Evolutionary conservation across 2,329 filamentous ascomycete genomes (phyloP), one percentile per base, ranked within the genome.

Genomic region (Juglanconis oblonga): DNA sequence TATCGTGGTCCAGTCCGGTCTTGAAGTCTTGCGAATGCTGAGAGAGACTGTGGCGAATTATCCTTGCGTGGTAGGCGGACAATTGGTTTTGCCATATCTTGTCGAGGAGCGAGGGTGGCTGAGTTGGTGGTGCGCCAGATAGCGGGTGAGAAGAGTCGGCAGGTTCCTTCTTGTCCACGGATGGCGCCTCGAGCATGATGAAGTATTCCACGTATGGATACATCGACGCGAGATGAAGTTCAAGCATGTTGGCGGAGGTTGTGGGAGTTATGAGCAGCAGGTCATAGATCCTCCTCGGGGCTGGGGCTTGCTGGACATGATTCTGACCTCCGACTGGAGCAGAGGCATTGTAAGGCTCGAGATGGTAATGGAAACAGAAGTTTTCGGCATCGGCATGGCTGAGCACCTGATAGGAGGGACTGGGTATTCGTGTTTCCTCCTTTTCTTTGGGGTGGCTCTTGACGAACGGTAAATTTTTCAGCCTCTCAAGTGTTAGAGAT

Each of bases 201-300:
- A 78, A 79, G 64, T 76, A 77, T 64, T 79, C 76, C 14, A 78
- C 74, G 40, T 71, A 66, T 0, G 71, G 64, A 3, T 70, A 65
- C 52, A 77, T 67, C 53, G 64, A 64, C 4, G 59, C 63, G 9
- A 63, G 42, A 10, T 62, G 63, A 1, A 65, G 36, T 24, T 66
- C 64, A 35, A 66, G 64, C 17, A 63, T 52, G 29, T 65, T 60
- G 9, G 64, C 32, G 3, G 61, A 57, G 38, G 54, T 58, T 17
- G 61, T 62, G 6, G 64, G 57, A n/a, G 61, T 62, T 38, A 66
- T 53, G 47, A 66, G 60, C n/a, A 66, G 58, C 24, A 65, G 58
- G 35, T 66, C 64, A 48, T 62, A 65, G 17, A 66, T 62, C 44
- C 64, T 65, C 38, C 64, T 58, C 56, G 17, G n/a, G 31, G 49